Evolutionary conservation across 192 early-diverging fungal species (phyloP).

Genomic region (Rhizoclosmatium globosum): DNA sequence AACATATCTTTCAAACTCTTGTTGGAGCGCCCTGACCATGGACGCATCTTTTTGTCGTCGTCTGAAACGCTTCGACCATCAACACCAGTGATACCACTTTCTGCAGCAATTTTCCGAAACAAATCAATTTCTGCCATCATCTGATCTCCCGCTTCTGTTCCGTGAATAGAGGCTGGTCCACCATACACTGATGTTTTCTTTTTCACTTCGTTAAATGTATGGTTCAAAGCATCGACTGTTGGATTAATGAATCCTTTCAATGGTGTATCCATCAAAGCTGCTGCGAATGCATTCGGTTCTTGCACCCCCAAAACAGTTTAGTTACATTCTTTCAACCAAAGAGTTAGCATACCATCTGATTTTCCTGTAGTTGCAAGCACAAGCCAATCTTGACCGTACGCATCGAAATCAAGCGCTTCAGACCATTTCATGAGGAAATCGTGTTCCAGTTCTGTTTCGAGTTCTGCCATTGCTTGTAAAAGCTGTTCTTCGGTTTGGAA

Average conservation of each 20-base stretch:
- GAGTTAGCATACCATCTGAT: slow-evolving; percentile 46
- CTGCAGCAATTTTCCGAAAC: slow-evolving; percentile 38
- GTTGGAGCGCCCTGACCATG: slow-evolving; percentile 28
- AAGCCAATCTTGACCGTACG: slow-evolving; percentile 57
- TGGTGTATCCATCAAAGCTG: neutral
- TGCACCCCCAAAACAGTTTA: neutral
- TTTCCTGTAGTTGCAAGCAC: slow-evolving; percentile 51
- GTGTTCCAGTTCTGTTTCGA: slow-evolving; percentile 53
- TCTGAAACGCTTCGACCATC: neutral
- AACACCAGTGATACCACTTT: neutral
- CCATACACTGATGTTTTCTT: neutral
- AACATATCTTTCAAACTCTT: slow-evolving; percentile 21
- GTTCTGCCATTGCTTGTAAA: slow-evolving; percentile 38
- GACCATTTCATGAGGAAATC: slow-evolving; percentile 58
- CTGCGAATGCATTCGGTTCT: neutral
- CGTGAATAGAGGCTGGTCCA: neutral
- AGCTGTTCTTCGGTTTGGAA: slow-evolving; percentile 30
- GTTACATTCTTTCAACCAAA: too few species aligned
- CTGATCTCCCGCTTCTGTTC: neutral
- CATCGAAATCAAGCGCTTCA: slow-evolving; percentile 58
- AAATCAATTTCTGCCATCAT: slow-evolving; percentile 47
- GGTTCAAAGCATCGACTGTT: neutral
- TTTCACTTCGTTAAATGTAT: neutral
- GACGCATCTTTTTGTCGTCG: slow-evolving; percentile 18
- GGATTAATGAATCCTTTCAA: neutral